A percentile compares a stretch with the other conserved stretches of the same genome.
These are phyloP conservation scores for Galerina marginata DNA, from an alignment of 768 basidiomycete genomes.

Conservation along the genomic window DNA sequence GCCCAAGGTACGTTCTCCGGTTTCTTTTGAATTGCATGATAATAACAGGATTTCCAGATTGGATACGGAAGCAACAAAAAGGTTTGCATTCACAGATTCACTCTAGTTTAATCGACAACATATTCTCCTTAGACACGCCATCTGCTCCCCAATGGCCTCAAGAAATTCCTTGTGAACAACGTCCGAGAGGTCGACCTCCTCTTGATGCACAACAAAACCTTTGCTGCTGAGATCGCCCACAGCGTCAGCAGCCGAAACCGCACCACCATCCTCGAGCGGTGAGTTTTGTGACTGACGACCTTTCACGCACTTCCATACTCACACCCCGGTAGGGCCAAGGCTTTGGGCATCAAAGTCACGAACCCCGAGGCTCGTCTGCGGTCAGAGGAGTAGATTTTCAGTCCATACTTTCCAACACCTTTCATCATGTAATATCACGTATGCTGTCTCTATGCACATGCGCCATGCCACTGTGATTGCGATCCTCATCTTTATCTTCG, in stretches of 20 bases:
- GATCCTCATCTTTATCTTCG: conserved; percentile 12
- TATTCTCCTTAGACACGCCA: conserved; percentile 74
- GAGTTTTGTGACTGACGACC: conserved; percentile 19
- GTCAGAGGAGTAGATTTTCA: conserved; percentile 82
- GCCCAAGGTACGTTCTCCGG: conserved; percentile 77
- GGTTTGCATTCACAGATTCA: conserved; percentile 39
- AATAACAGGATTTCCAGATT: conserved; percentile 49
- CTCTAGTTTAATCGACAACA: conserved; percentile 39
- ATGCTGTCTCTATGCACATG: conserved; percentile 59
- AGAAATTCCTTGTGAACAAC: conserved; percentile 96
- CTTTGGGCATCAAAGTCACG: conserved; percentile 89
- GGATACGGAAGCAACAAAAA: conserved; percentile 93
- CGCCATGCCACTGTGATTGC: conserved; percentile 36
- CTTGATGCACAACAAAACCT: conserved; percentile 97
- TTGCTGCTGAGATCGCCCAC: conserved; percentile 96
- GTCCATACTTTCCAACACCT: conserved; percentile 42
- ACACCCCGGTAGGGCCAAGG: conserved; percentile 68
- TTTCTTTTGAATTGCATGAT: neutral
- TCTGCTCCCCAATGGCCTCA: conserved; percentile 93
- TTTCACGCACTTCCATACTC: conserved; percentile 3
- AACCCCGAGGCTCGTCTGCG: conserved; percentile 92
- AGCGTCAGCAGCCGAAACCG: conserved; percentile 96
- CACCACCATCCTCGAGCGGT: conserved; percentile 88
- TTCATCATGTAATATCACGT: conserved; percentile 57
- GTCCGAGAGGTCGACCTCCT: conserved; percentile 92